These are phyloP conservation scores for Triadica sebifera DNA, from an alignment of 345 rosid genomes.

Conservation along the genomic window DNA sequence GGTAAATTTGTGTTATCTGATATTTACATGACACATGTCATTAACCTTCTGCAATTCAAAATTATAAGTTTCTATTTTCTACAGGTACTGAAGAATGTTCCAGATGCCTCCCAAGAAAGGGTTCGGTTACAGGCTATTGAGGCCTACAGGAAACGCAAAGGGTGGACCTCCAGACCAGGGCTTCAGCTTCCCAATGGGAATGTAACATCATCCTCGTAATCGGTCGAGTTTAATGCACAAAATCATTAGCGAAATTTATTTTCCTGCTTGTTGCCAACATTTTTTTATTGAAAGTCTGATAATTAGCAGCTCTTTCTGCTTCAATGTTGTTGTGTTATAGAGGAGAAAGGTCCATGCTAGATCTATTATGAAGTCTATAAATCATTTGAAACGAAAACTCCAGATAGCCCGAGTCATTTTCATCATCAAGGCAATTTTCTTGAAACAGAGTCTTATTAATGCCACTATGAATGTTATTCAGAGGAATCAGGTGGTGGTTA, in stretches of 20 bases:
- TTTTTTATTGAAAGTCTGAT: not conserved
- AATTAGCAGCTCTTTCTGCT: not conserved
- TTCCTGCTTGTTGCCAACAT: not conserved
- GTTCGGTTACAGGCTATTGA: slow-evolving; percentile 71
- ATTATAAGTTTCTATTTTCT: slow-evolving; percentile 14
- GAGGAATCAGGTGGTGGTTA: not conserved
- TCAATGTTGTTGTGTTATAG: slow-evolving; percentile 4
- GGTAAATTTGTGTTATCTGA: no score
- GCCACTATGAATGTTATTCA: not conserved
- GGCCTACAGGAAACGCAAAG: slow-evolving; percentile 66
- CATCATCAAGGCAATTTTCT: not conserved
- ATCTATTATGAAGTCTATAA: not conserved
- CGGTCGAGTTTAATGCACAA: slow-evolving; percentile 3
- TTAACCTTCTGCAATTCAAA: not conserved
- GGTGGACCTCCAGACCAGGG: slow-evolving; percentile 77
- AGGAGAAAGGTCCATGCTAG: not conserved
- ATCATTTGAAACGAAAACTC: not conserved
- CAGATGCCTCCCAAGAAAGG: slow-evolving; percentile 66
- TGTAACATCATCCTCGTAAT: slow-evolving; percentile 18
- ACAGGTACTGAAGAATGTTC: slow-evolving; percentile 46
- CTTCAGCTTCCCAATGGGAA: slow-evolving; percentile 41
- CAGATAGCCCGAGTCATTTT: not conserved
- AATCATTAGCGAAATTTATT: not conserved
- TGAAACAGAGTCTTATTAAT: not conserved
- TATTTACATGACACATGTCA: not conserved